Base-by-base conservation (phyloP, 148 eudicot genomes). In the Beta vulgaris region DNA sequence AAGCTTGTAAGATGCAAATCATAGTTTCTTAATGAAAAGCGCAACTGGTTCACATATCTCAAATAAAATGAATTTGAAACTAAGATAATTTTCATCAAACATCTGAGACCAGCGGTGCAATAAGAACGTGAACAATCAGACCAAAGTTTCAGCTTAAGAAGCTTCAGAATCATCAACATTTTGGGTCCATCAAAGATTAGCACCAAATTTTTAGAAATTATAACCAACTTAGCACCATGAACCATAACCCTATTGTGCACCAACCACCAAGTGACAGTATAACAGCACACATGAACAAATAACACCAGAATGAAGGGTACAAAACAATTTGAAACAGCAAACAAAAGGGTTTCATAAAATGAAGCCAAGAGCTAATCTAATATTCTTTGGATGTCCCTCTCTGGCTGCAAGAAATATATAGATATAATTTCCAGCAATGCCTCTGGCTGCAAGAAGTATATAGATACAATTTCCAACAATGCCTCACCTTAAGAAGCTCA, bases 401-500 rank as follows among this genome's bases (percentile, higher is more conserved):
- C 19, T 51, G n/a, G 57, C 57, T 51, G n/a, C 57, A 51, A 51
- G 5, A 7, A 51, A n/a, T 51, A 49, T 2, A 68, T 23, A 46
- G 59, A 60, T 51, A 67, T 16, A 31, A 19, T 31, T 28, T 28
- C 36, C 21, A 6, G 31, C 48, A 43, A 43, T 37, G 34, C 28
- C 74, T 77, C 73, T n/a, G 18, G 36, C 6, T 23, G 70, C 29
- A 31, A 73, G 54, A 68, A 49, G n/a, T n/a, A 49, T 2, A 68
- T 23, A 46, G 59, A 60, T 51, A 67, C 23, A 31, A 19, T 31
- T 28, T 28, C 36, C 21, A 6, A 37, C 48, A 43, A 43, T 37
- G 34, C 28, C 74, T 77, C 73, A 86, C 89, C 85, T 86, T 86
- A 23, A 86, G 82, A 58, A 86, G 85, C 83, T 86, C 89, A 28